Conservation (phyloP, 2,329 filamentous ascomycete species). For the Talaromyces rugulosus region DNA sequence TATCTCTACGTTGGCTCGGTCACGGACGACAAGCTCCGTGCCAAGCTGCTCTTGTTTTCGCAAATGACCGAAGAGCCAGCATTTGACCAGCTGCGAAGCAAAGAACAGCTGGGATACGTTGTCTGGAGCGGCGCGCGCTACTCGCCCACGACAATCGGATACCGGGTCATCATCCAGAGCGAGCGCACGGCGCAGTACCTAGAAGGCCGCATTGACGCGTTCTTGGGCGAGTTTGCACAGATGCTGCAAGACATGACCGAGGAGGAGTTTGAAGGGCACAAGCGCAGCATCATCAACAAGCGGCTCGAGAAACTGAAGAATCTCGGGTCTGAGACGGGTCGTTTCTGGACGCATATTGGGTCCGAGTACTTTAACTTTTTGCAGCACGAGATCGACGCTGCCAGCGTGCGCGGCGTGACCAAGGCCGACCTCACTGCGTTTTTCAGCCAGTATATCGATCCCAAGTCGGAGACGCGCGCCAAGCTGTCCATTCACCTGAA, state of each 20-base stretch:
- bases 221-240: constrained; percentile 65
- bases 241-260: constrained; percentile 72
- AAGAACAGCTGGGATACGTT: constrained; percentile 95
- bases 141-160: constrained; percentile 74
- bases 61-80: constrained; percentile 91
- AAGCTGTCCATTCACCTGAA: constrained; percentile 81
- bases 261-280: constrained; percentile 83
- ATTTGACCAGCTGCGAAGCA: constrained; percentile 91
- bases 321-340: constrained; percentile 73
- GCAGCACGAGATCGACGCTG: constrained; percentile 73
- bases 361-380: constrained; percentile 88
- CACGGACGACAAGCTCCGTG: constrained; percentile 64
- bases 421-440: constrained; percentile 78
- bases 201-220: constrained; percentile 81
- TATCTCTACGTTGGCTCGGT: constrained; percentile 67
- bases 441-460: constrained; percentile 70
- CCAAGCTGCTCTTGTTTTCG: constrained; percentile 74
- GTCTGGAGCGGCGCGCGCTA: constrained; percentile 77
- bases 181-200: constrained; percentile 80
- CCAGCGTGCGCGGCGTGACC: constrained; percentile 66
- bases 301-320: constrained; percentile 90
- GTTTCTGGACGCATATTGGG: constrained; percentile 81
- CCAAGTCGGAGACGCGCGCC: constrained; percentile 67
- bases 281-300: constrained; percentile 82
- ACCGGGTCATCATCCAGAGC: constrained; percentile 88